Percentiles rank a stretch among this genome's conserved stretches.
phyloP scores from a whole-genome alignment of 768 basidiomycete species.

The Naematelia aurantialba region DNA sequence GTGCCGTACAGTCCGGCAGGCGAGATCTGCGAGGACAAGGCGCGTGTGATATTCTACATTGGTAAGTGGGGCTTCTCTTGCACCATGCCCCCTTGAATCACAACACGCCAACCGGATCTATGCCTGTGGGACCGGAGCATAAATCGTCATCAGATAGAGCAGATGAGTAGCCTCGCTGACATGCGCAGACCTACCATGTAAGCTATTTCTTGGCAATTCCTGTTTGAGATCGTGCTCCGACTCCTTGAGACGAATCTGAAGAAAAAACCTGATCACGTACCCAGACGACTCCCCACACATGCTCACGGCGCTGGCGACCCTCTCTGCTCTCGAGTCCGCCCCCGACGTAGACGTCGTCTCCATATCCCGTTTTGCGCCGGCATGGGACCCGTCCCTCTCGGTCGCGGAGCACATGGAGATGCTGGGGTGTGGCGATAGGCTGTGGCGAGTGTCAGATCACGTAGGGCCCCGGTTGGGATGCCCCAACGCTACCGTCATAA shows the following conservation, averaged over 20 bases:
- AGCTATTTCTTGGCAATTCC: not conserved
- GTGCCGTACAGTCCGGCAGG: not conserved
- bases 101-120: no score
- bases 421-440: not conserved
- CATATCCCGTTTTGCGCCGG: not conserved
- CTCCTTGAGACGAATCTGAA: not conserved
- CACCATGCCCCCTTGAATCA: no score
- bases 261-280: not conserved
- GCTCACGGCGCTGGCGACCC: not conserved
- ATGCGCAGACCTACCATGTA: not conserved
- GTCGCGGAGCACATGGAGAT: not conserved
- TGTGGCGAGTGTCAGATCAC: not conserved
- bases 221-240: not conserved
- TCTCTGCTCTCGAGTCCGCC: not conserved
- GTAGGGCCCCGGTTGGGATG: not conserved
- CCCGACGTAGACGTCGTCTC: not conserved
- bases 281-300: not conserved
- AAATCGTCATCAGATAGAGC: not conserved
- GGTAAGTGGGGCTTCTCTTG: not conserved
- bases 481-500: not conserved
- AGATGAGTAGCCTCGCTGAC: not conserved
- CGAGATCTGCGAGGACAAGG: not conserved
- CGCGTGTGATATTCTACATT: not conserved
- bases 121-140: not conserved
- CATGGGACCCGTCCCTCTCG: not conserved